These are phyloP conservation scores for Wickerhamiella parazyma DNA, from an alignment of 805 yeast species.

Conservation along the genomic window DNA sequence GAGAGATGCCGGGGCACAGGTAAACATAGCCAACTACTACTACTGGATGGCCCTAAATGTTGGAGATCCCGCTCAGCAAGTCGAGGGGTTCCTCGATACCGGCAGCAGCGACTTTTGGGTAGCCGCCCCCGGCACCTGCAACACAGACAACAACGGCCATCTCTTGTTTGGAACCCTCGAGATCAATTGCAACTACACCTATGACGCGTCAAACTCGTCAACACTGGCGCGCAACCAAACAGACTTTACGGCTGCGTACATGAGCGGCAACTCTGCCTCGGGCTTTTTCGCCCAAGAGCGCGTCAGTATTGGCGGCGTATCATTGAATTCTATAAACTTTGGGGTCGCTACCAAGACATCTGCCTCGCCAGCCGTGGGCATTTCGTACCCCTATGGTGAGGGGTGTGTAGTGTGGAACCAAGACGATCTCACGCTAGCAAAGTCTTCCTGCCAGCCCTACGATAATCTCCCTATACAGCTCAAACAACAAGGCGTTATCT, in stretches of 20 bases:
- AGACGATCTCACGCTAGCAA: conserved; percentile 6
- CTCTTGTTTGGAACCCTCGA: conserved; percentile 4
- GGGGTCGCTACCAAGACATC: conserved; percentile 58
- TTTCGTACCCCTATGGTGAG: conserved; percentile 54
- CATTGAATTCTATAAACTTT: conserved; percentile 38
- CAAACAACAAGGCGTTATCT: conserved; percentile 29
- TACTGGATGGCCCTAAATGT: conserved; percentile 22
- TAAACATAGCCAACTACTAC: conserved; percentile 5
- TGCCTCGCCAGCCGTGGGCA: conserved; percentile 55
- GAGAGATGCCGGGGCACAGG: not conserved
- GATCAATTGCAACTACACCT: conserved; percentile 9
- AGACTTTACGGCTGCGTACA: conserved; percentile 29
- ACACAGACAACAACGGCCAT: conserved; percentile 9
- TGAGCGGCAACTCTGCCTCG: conserved; percentile 32
- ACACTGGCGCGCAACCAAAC: conserved; percentile 17
- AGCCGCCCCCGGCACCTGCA: conserved; percentile 14
- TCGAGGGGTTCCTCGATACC: conserved; percentile 49
- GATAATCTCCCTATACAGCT: conserved; percentile 22
- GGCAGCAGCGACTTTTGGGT: conserved; percentile 66
- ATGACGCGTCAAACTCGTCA: conserved; percentile 20
- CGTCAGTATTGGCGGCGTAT: conserved; percentile 34
- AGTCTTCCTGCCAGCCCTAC: conserved; percentile 11
- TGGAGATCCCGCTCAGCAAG: conserved; percentile 42
- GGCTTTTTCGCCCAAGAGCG: conserved; percentile 47
- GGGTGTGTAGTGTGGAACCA: conserved; percentile 1